Percentiles rank a stretch among this genome's conserved stretches.
Evolutionary conservation across 2,329 filamentous ascomycete genomes (phyloP).

Genomic region (Trichoderma asperellum): DNA sequence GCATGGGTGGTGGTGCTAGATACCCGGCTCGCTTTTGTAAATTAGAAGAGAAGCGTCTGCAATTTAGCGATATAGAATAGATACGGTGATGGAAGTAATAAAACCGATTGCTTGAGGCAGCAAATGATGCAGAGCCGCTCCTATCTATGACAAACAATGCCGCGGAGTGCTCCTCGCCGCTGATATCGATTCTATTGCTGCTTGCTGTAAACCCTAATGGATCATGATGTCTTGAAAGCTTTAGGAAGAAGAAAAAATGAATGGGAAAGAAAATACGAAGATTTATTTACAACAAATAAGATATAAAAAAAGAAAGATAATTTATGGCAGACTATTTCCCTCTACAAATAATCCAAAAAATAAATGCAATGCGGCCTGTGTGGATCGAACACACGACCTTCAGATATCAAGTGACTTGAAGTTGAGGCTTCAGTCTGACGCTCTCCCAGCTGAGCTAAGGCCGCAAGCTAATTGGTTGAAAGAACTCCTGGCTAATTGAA

Average conservation of each 20-base stretch:
- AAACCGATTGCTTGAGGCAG: neutral
- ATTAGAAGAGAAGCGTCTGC: constrained; percentile 4
- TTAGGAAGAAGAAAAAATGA: too few relatives aligned
- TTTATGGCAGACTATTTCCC: too few relatives aligned
- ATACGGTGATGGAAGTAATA: neutral
- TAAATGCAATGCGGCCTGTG: constrained; percentile 36
- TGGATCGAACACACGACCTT: constrained; percentile 40
- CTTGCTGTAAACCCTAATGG: neutral
- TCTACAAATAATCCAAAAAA: constrained; percentile 6
- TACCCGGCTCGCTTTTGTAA: neutral
- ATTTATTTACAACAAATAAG: neutral
- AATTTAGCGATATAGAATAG: constrained; percentile 19
- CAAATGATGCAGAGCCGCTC: neutral
- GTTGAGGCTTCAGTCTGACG: constrained; percentile 38
- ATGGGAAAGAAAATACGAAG: neutral
- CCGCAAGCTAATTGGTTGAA: constrained; percentile 32
- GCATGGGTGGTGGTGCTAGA: neutral
- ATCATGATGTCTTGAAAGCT: neutral
- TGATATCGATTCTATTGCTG: neutral
- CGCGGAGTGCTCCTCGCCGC: neutral
- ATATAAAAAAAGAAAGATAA: neutral
- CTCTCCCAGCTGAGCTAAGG: constrained; percentile 40
- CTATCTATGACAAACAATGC: neutral
- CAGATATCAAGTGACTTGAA: constrained; percentile 37
- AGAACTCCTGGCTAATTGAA: neutral